Evolutionary conservation across 2,329 filamentous ascomycete species (phyloP), one percentile per base, ranked within the genome.

Genomic region (Exophiala sp.): DNA sequence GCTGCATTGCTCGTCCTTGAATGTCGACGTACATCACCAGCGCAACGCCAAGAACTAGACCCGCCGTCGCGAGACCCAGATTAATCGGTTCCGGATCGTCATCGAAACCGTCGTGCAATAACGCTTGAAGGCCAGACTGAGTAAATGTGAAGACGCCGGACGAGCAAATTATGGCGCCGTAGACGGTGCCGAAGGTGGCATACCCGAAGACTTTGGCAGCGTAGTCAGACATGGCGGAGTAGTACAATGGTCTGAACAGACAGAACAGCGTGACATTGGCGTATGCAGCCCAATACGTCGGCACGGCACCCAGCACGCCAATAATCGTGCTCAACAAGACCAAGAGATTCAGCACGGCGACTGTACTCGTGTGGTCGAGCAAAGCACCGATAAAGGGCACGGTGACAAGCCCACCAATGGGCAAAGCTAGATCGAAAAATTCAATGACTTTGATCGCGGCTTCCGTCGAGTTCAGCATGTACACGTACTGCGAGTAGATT

Each of bases 121-220:
- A 68, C 34, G 86, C 83, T 68, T 96, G 91, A 29, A 96, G 76
- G 0, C 81, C 88, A 5, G 86, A 87, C 71, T 95, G 90, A 1
- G 82, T 82, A 67, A 96, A 91, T 68, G 94, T 95, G 65, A 89
- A 79, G 1, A 96, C 69, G 1, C 91, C 91, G 0, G 89, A 86
- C 2, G 94, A 74, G 69, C 89, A 95, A 64, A 95, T 95, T 63
- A 95, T 89, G 9, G 91, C 79, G 3, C 91, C 91, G 71, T 96
- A 96, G 29, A 96, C 89, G 43, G 88, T 94, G 38, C 91, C 91
- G 64, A 96, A 96, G 0, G 90, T 96, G 52, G 85, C 80, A 72
- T 96, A 95, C 11, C 91, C 91, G 67, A 96, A 96, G 32, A 96
- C 89, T 71, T 95, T 96, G 61, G 89, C 91, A 11, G 84, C 83